phyloP scores from a whole-genome alignment of 768 basidiomycete genomes.

The Lactarius hatsudake region DNA sequence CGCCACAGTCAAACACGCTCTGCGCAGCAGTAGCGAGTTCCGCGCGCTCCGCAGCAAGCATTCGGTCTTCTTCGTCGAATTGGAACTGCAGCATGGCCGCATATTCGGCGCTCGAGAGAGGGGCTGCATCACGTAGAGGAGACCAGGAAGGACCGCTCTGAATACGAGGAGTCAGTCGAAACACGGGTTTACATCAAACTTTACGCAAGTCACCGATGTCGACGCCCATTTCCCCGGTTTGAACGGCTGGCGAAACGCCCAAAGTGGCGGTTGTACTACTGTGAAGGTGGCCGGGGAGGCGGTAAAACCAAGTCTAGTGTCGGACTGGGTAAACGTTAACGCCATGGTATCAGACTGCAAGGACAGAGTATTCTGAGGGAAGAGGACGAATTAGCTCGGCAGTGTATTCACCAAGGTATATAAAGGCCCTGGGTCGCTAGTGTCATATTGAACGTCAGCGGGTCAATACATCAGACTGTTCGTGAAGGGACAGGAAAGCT shows the following conservation, averaged over 20 bases:
- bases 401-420: neutral
- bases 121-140: neutral
- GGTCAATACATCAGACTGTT: neutral
- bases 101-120: neutral
- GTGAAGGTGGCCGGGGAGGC: neutral
- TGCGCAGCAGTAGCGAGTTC: constrained; percentile 11
- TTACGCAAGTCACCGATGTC: constrained; percentile 2
- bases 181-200: neutral
- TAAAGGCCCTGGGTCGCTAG: neutral
- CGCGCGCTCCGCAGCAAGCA: constrained; percentile 11
- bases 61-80: constrained; percentile 20
- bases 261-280: neutral
- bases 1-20: constrained; percentile 45
- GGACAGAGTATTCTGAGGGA: neutral
- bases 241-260: constrained; percentile 5
- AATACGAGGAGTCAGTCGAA: neutral
- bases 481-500: neutral
- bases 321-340: neutral
- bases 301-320: neutral
- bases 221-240: constrained; percentile 1
- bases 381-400: neutral
- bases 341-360: neutral
- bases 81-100: constrained; percentile 15
- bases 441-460: neutral
- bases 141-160: constrained; percentile 2